phyloP scores from a whole-genome alignment of 2,329 filamentous ascomycete genomes.

The Colletotrichum liaoningense region DNA sequence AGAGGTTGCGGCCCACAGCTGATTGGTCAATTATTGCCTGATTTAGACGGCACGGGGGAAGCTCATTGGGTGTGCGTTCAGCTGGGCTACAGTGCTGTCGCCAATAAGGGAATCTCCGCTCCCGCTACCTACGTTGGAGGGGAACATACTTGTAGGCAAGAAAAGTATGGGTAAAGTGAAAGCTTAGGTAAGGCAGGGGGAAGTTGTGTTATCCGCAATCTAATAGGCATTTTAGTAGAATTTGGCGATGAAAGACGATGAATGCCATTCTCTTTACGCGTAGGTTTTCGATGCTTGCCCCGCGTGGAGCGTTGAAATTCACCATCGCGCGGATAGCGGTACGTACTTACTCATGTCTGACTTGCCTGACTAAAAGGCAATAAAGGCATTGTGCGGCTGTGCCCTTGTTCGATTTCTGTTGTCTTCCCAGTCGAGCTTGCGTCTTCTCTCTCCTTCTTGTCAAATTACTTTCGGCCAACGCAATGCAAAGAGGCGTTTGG shows the following conservation, averaged over 20 bases:
- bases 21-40: conserved; percentile 32
- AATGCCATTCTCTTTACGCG: background rate
- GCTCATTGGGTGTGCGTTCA: conserved; percentile 10
- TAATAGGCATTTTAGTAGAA: background rate
- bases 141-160: background rate
- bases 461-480: background rate
- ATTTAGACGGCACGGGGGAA: conserved; percentile 16
- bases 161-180: background rate
- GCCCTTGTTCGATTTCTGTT: too few species aligned
- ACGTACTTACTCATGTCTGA: background rate
- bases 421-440: background rate
- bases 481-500: background rate
- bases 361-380: too few species aligned
- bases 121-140: background rate
- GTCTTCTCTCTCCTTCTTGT: background rate
- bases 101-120: conserved; percentile 35
- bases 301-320: background rate
- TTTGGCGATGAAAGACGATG: background rate
- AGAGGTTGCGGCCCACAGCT: conserved; percentile 17
- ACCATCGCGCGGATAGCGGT: too few species aligned
- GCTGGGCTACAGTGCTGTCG: background rate
- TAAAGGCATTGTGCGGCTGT: background rate
- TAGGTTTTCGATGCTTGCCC: background rate
- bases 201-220: background rate
- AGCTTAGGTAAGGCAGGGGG: background rate